Conservation (phyloP, 1,284 basidiomycete genomes). For the Porogramme epimiltina region DNA sequence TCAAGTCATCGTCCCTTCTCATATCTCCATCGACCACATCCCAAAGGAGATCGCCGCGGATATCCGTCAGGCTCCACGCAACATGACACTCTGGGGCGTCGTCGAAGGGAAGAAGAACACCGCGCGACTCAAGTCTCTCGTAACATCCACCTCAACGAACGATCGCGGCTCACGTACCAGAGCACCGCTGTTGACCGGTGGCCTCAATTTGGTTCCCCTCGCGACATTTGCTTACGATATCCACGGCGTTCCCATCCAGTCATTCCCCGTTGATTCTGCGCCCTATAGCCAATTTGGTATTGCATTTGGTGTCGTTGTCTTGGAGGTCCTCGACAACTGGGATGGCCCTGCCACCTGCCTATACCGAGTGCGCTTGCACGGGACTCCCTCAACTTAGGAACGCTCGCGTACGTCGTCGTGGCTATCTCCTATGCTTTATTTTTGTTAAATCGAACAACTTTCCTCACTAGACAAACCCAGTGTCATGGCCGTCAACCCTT, state of each 20-base stretch:
- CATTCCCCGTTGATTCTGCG: conserved; percentile 11
- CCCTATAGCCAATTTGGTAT: too few relatives aligned
- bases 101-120: conserved; percentile 7
- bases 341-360: conserved; percentile 9
- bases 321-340: conserved; percentile 18
- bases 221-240: conserved; percentile 10
- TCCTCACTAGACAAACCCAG: too few relatives aligned
- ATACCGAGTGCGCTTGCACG: conserved; percentile 17
- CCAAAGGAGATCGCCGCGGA: conserved; percentile 4
- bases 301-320: conserved; percentile 9
- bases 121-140: neutral
- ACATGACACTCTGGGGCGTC: conserved; percentile 10
- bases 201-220: conserved; percentile 3
- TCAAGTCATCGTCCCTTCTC: conserved; percentile 7
- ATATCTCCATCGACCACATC: conserved; percentile 16
- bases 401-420: too few relatives aligned
- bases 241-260: conserved; percentile 1
- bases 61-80: conserved; percentile 9
- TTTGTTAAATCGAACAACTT: too few relatives aligned
- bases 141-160: neutral
- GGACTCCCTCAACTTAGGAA: too few relatives aligned
- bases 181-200: neutral
- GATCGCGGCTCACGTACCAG: too few relatives aligned
- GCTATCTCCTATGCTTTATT: too few relatives aligned
- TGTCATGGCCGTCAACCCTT: too few relatives aligned